A percentile compares a stretch with the other conserved stretches of the same genome.
Evolutionary conservation across 306 rosid genomes (phyloP).

Genomic region (Quercus ilex): DNA sequence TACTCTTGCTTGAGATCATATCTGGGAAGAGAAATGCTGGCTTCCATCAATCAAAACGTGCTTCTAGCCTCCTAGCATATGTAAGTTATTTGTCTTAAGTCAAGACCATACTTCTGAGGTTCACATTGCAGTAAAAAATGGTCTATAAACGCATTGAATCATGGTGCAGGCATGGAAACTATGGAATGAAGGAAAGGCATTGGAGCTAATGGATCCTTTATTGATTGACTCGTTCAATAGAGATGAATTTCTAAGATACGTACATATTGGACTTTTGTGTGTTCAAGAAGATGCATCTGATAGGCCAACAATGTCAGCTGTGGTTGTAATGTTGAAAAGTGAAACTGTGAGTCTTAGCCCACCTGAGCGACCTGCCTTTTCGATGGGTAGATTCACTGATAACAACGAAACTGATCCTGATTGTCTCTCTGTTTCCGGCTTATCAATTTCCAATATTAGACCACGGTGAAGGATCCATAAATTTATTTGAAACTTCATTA

Average conservation of each 20-base stretch:
- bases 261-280: slow-evolving; percentile 42
- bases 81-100: slow-evolving; percentile 10
- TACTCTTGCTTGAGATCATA: slow-evolving; percentile 41
- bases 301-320: slow-evolving; percentile 49
- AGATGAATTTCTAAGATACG: slow-evolving; percentile 29
- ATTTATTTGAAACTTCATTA: not conserved
- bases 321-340: slow-evolving; percentile 38
- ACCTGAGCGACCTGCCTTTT: slow-evolving; percentile 38
- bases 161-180: slow-evolving; percentile 43
- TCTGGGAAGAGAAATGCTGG: slow-evolving; percentile 30
- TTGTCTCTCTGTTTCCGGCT: slow-evolving; percentile 16
- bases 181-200: slow-evolving; percentile 31
- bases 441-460: slow-evolving; percentile 13
- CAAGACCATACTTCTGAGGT: not conserved
- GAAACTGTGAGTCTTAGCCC: slow-evolving; percentile 16
- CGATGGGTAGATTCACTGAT: slow-evolving; percentile 22
- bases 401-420: not conserved
- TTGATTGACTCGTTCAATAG: slow-evolving; percentile 23
- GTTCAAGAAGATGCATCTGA: slow-evolving; percentile 49
- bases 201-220: slow-evolving; percentile 39
- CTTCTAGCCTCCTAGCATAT: slow-evolving; percentile 35
- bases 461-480: not conserved
- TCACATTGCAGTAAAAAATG: not conserved
- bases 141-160: not conserved
- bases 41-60: slow-evolving; percentile 27